phyloP scores from a whole-genome alignment of 2,329 filamentous ascomycete genomes.

The Anisogramma anomala region DNA sequence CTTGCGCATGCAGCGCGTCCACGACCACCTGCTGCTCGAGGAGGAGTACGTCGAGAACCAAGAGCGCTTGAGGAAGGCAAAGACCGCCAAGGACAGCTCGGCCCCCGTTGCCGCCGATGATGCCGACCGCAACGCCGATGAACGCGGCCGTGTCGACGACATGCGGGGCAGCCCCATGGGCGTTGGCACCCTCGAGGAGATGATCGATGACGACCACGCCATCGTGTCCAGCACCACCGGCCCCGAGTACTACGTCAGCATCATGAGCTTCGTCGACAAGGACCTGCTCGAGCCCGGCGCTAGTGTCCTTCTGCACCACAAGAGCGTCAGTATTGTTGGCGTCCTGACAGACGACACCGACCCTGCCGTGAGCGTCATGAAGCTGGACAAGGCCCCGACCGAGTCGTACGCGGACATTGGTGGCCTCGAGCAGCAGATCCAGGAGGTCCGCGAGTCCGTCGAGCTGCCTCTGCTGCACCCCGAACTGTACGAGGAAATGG shows the following conservation, averaged over 20 bases:
- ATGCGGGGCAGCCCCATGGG: constrained; percentile 99
- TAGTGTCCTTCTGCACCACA: constrained; percentile 91
- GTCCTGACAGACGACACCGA: constrained; percentile 94
- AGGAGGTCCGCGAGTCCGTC: constrained; percentile 94
- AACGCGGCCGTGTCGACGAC: constrained; percentile 88
- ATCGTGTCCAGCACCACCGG: constrained; percentile 97
- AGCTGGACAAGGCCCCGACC: constrained; percentile 95
- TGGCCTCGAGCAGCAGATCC: constrained; percentile 87
- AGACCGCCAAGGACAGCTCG: constrained; percentile 61
- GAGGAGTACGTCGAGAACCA: constrained; percentile 99
- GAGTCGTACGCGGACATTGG: constrained; percentile 98
- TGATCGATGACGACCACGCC: constrained; percentile 98
- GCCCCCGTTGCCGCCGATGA: constrained; percentile 59
- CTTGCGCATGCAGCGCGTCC: constrained; percentile 94
- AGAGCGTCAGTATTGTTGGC: constrained; percentile 94
- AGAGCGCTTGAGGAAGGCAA: constrained; percentile 86
- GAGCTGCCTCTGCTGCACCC: constrained; percentile 90
- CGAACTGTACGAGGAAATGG: constrained; percentile 98
- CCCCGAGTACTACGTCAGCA: constrained; percentile 97
- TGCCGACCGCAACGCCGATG: constrained; percentile 80
- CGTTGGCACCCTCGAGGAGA: constrained; percentile 91
- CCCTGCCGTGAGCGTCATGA: constrained; percentile 95
- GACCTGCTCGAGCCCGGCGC: constrained; percentile 93
- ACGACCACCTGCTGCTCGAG: constrained; percentile 91
- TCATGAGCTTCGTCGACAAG: constrained; percentile 99